Base-by-base conservation (phyloP, 2,329 filamentous ascomycete genomes). In the Pseudogymnoascus sp. region DNA sequence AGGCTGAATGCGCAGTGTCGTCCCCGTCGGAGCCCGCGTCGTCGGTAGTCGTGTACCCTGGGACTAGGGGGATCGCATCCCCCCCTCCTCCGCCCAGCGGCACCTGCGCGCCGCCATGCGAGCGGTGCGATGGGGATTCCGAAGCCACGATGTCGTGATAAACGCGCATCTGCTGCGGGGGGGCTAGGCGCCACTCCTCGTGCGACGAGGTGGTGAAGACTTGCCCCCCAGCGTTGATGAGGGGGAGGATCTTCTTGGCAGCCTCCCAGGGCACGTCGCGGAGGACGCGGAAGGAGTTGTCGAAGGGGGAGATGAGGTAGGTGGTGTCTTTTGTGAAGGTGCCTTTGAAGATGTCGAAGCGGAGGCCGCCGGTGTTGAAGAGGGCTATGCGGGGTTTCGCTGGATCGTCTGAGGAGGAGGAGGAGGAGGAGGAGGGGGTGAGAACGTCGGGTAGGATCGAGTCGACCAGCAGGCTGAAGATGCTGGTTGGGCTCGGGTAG, bases 321-420 rank as follows among this genome's bases (percentile, higher is more conserved):
- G 89, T 91, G 3, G 88, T 88, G 73, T 99, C 95, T 42, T 86
- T 85, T 0, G 95, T 97, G 72, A 97, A 97, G 0, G 88, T 80
- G 0, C 95, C 95, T 74, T 93, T 86, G 80, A 97, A 96, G 65
- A 99, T 90, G 74, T 99, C 95, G 75, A 97, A 99, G 44, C 95
- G 89, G 67, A 99, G 86, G 2, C 90, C 90, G 23, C 95, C 95
- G 0, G 91, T 96, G 75, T 99, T 99, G 63, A 90, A 81, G 61
- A 97, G 84, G 31, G 88, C 87, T 7, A 97, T 77, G 5, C 85
- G 83, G 7, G 91, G 82, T 42, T 83, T 80, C 63, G 87, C 80
- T 21, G 81, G 78, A 2, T 88, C 80, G 31, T 80, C 77, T n/a
- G n/a, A n/a, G n/a, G n/a, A n/a, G n/a, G n/a, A n/a, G n/a, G n/a